These are phyloP conservation scores for Triticum urartu DNA, from an alignment of 176 grass and related monocot genomes.

Conservation along the genomic window DNA sequence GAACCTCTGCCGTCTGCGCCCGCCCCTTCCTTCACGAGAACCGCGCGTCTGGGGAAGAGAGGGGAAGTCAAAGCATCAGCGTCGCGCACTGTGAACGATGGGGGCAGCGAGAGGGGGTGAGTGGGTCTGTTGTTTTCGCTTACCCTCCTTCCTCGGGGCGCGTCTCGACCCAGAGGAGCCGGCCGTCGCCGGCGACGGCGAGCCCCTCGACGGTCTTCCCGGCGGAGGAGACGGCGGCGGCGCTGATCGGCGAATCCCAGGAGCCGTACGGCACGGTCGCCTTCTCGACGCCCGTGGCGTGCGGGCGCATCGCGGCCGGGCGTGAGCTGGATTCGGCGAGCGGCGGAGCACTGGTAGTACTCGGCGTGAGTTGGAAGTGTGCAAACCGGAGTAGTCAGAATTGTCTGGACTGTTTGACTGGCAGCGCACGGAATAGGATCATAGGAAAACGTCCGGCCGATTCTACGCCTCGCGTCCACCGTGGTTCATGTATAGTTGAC, in stretches of 20 bases:
- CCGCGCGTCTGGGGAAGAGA: constrained; percentile 61
- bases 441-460: too few relatives aligned
- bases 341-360: background rate
- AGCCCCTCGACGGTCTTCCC: constrained; percentile 64
- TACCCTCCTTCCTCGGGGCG: constrained; percentile 87
- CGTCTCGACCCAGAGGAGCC: constrained; percentile 78
- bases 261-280: constrained; percentile 65
- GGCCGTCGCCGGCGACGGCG: constrained; percentile 65
- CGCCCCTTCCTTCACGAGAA: constrained; percentile 67
- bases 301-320: constrained; percentile 20
- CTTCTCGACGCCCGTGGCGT: constrained; percentile 26
- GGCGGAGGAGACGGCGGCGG: constrained; percentile 63
- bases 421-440: background rate
- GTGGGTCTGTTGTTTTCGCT: background rate
- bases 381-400: background rate
- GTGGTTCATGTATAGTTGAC: too few relatives aligned
- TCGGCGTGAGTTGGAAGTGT: background rate
- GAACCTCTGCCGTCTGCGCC: constrained; percentile 6
- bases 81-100: background rate
- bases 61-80: background rate
- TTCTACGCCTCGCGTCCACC: too few relatives aligned
- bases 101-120: background rate
- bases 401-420: background rate
- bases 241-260: constrained; percentile 89
- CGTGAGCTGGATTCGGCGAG: constrained; percentile 4